phyloP scores from a whole-genome alignment of 805 yeast species.

The Peterozyma toletana region DNA sequence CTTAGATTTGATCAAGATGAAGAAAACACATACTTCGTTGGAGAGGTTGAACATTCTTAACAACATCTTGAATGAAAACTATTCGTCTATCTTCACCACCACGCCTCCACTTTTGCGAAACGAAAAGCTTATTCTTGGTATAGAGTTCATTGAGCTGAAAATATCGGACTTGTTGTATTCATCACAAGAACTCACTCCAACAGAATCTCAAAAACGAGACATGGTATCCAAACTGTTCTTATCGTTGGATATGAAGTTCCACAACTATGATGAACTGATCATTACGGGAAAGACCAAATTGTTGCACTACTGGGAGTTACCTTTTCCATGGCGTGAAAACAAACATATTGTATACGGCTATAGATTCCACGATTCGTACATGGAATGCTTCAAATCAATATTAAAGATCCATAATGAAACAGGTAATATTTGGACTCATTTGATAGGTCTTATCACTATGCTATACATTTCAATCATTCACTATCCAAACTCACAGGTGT shows the following conservation, averaged over 20 bases:
- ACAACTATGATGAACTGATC: slow-evolving; percentile 40
- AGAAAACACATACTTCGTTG: too few species aligned
- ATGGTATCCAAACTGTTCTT: slow-evolving; percentile 9
- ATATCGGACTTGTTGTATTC: slow-evolving; percentile 23
- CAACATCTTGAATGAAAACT: slow-evolving; percentile 6
- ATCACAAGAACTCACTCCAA: slow-evolving; percentile 24
- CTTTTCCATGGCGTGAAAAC: slow-evolving; percentile 91
- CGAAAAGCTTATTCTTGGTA: slow-evolving; percentile 14
- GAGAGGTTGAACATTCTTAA: too few species aligned
- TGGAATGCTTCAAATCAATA: slow-evolving; percentile 52
- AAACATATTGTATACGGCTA: slow-evolving; percentile 80
- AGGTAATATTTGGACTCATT: slow-evolving; percentile 89
- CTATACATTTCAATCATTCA: slow-evolving; percentile 49
- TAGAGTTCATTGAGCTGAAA: slow-evolving; percentile 26
- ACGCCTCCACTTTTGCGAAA: background rate
- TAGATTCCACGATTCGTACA: slow-evolving; percentile 65
- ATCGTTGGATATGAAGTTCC: slow-evolving; percentile 26
- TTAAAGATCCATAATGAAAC: slow-evolving; percentile 77
- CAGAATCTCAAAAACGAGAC: slow-evolving; percentile 5
- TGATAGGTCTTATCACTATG: slow-evolving; percentile 58
- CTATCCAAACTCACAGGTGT: slow-evolving; percentile 56
- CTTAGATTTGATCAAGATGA: too few species aligned
- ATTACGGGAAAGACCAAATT: slow-evolving; percentile 35
- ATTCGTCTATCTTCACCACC: slow-evolving; percentile 1
- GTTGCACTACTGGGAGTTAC: slow-evolving; percentile 79